Conservation (phyloP, 306 rosid genomes). For the Boehmeria nivea region DNA sequence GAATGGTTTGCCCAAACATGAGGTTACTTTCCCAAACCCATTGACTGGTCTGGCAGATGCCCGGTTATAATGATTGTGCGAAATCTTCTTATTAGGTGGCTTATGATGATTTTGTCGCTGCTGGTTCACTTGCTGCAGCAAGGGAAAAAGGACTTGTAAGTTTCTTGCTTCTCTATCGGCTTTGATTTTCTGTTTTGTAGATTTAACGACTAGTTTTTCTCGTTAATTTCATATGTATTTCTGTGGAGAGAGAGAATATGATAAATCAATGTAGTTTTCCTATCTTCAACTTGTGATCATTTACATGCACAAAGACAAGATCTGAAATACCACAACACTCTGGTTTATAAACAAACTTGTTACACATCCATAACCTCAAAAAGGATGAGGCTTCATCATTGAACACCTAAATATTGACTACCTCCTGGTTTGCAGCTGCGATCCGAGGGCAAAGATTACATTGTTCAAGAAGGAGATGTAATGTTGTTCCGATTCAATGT, state of each 20-base stretch:
- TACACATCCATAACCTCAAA: not conserved
- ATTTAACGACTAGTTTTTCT: not conserved
- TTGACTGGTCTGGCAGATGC: not conserved
- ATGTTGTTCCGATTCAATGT: conserved; percentile 96
- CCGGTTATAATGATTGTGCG: not conserved
- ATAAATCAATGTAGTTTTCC: not conserved
- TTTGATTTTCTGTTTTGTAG: not conserved
- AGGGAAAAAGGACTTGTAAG: conserved; percentile 96
- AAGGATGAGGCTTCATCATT: not conserved
- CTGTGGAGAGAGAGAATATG: not conserved
- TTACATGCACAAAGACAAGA: too few species aligned
- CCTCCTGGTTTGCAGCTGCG: conserved; percentile 60
- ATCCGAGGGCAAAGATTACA: conserved; percentile 91
- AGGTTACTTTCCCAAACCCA: not conserved
- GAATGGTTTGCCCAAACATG: too few species aligned
- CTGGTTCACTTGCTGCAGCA: conserved; percentile 86
- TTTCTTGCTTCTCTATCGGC: conserved; percentile 19
- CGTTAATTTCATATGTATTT: not conserved
- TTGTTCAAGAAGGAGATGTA: conserved; percentile 92
- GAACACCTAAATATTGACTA: not conserved
- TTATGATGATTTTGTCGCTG: conserved; percentile 73
- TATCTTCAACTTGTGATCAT: not conserved
- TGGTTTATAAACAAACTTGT: too few species aligned
- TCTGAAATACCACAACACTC: too few species aligned
- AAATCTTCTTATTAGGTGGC: conserved; percentile 57